Base-by-base conservation (phyloP, 2,329 filamentous ascomycete species). In the Hymenoscyphus scutula region DNA sequence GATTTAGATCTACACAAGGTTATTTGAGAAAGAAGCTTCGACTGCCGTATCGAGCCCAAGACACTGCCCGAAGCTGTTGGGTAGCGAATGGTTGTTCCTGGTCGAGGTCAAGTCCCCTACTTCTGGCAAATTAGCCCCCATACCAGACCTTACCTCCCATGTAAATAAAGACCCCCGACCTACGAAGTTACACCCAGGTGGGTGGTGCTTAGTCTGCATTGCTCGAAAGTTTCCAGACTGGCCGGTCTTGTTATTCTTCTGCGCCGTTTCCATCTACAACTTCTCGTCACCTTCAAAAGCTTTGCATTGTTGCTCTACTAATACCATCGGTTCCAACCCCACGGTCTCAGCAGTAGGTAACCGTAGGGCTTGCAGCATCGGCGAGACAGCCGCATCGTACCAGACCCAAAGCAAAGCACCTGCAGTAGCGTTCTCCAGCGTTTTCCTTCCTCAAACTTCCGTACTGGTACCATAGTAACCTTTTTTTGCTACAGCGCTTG, bases 381-480 rank as follows among this genome's bases (percentile, higher is more conserved):
- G 19, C n/a, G 41, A 41, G n/a, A 41, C 38, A 41, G 15, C 38
- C 38, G 41, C n/a, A 45, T 45, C 38, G 19, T 45, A 45, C 38
- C 15, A 10, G 23, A 15, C 11, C 32, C 15, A 10, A 48, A 15
- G 5, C 32, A 19, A 55, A 58, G 17, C 58, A 62, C 64, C 61
- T 64, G 62, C 61, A 64, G 65, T 58, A 37, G 5, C n/a, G 59
- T 32, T 51, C 48, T 63, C 63, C 19, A 23, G 11, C 19, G 45
- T 19, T 8, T 10, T 19, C 23, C 5, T n/a, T n/a, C n/a, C n/a
- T n/a, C n/a, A n/a, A n/a, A n/a, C n/a, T n/a, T n/a, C n/a, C n/a
- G n/a, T n/a, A n/a, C n/a, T n/a, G n/a, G n/a, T n/a, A n/a, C n/a
- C n/a, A n/a, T n/a, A n/a, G n/a, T n/a, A n/a, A n/a, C n/a, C n/a